phyloP scores from a whole-genome alignment of 495 filamentous ascomycete genomes.

The Aspergillus kassunensis region DNA sequence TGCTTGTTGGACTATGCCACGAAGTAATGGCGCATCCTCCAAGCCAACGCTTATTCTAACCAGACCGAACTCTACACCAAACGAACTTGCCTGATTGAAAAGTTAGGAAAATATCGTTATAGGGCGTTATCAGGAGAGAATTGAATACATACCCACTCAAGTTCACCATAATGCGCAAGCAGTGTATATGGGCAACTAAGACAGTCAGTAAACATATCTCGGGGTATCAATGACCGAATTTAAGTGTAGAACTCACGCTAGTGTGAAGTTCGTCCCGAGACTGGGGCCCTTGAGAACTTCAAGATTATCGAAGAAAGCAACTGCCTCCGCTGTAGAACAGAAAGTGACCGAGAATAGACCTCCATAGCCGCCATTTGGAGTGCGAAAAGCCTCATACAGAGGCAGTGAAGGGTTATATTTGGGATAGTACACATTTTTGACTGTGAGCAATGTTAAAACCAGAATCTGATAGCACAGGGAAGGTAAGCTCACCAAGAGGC shows the following conservation, averaged over 20 bases:
- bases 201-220: neutral
- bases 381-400: constrained; percentile 75
- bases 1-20: constrained; percentile 43
- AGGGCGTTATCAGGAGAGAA: constrained; percentile 4
- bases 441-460: constrained; percentile 34
- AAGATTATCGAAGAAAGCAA: constrained; percentile 79
- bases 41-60: constrained; percentile 87
- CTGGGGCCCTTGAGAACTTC: constrained; percentile 92
- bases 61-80: constrained; percentile 71
- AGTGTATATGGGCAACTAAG: constrained; percentile 79
- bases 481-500: constrained; percentile 39
- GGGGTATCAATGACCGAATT: neutral
- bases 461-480: neutral
- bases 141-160: constrained; percentile 68
- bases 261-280: constrained; percentile 93
- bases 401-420: constrained; percentile 64
- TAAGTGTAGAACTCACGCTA: constrained; percentile 46
- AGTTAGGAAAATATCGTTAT: constrained; percentile 11
- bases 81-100: constrained; percentile 58
- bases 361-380: constrained; percentile 79
- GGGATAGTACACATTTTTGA: constrained; percentile 85
- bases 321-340: constrained; percentile 60
- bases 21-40: constrained; percentile 68
- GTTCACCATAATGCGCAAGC: constrained; percentile 85
- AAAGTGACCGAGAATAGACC: constrained; percentile 85